phyloP scores from a whole-genome alignment of 768 basidiomycete species.

The Tephrocybe sp. region DNA sequence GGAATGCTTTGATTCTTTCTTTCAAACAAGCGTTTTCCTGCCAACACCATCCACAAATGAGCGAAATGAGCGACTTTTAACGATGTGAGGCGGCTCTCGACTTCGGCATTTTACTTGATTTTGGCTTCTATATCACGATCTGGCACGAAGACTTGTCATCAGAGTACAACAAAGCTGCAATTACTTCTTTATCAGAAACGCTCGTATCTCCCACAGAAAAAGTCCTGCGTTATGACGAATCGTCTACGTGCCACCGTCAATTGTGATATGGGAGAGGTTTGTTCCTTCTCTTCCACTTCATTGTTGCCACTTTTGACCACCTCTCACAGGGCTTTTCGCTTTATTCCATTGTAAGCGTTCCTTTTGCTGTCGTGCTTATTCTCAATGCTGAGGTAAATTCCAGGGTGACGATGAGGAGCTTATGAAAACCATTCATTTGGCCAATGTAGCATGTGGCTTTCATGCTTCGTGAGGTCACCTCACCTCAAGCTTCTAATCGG shows the following conservation, averaged over 20 bases:
- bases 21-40: too few species aligned
- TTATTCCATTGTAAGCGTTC: slow-evolving; percentile 38
- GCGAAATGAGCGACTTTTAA: too few species aligned
- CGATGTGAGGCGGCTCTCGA: too few species aligned
- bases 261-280: slow-evolving; percentile 57
- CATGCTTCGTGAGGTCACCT: slow-evolving; percentile 50
- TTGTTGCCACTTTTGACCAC: background rate
- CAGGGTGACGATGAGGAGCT: slow-evolving; percentile 52
- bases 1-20: too few species aligned
- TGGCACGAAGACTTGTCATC: too few species aligned
- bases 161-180: background rate
- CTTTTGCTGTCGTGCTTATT: background rate
- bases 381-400: background rate
- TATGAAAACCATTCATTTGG: slow-evolving; percentile 56
- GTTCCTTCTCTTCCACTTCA: background rate
- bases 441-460: slow-evolving; percentile 68
- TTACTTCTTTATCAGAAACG: background rate
- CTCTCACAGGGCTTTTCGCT: slow-evolving; percentile 55
- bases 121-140: too few species aligned
- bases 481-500: too few species aligned
- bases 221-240: background rate
- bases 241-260: slow-evolving; percentile 44
- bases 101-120: too few species aligned
- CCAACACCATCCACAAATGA: too few species aligned
- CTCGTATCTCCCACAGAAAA: background rate